These are phyloP conservation scores for Ascochyta koolunga DNA, from an alignment of 2,329 filamentous ascomycete genomes.

Conservation along the genomic window DNA sequence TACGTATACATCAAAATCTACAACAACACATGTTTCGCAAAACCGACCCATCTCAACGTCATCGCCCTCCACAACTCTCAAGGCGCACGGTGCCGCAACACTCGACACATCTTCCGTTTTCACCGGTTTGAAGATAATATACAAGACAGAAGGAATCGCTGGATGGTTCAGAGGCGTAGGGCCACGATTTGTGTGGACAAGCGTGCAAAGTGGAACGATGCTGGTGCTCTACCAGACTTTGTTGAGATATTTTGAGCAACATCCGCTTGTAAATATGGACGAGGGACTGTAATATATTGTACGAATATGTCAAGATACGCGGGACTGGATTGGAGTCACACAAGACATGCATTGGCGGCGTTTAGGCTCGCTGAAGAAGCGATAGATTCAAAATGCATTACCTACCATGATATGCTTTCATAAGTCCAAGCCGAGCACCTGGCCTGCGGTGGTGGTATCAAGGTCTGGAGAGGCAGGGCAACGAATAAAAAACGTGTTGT, in stretches of 20 bases:
- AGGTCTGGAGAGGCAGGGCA: not conserved
- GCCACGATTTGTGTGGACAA: constrained; percentile 93
- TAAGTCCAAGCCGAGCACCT: not conserved
- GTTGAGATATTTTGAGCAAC: constrained; percentile 74
- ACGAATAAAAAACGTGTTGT: not conserved
- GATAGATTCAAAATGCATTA: constrained; percentile 18
- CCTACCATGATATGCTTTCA: constrained; percentile 1
- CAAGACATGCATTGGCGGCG: constrained; percentile 25
- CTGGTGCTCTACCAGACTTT: constrained; percentile 92
- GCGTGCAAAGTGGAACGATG: constrained; percentile 96
- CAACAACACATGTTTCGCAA: constrained; percentile 32
- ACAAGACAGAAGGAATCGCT: constrained; percentile 82
- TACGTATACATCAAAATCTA: constrained; percentile 29
- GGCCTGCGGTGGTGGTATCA: not conserved
- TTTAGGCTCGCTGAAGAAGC: constrained; percentile 16
- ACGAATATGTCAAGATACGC: constrained; percentile 19
- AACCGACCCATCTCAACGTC: constrained; percentile 85
- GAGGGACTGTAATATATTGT: constrained; percentile 27
- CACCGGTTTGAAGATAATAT: constrained; percentile 84
- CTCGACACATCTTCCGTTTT: constrained; percentile 90
- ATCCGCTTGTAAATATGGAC: constrained; percentile 46
- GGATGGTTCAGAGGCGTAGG: constrained; percentile 97
- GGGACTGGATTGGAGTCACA: constrained; percentile 3
- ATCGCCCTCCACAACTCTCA: constrained; percentile 82
- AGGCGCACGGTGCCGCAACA: constrained; percentile 76